Base-by-base conservation (phyloP, 257 asterid species). In the Prunella vulgaris region DNA sequence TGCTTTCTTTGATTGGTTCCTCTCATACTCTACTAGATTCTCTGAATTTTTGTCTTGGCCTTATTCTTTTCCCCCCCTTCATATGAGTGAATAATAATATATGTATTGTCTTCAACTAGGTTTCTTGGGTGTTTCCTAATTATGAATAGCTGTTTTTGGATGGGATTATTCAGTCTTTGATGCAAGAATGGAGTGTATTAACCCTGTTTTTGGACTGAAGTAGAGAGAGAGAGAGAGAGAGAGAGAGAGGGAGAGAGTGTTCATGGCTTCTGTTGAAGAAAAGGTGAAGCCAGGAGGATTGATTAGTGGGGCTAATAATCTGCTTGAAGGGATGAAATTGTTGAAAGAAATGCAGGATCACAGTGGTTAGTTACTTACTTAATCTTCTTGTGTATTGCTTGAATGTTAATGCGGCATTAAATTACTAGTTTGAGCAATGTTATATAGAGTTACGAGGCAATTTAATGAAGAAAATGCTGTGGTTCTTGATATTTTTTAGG, bases 261-360 rank as follows among this genome's bases (percentile, higher is more conserved):
- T 30, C 44, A 90, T 90, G 97, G 86, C 79, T 68, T 80, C 82
- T 74, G 84, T 78, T 77, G 96, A 85, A 66, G 96, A 85, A 66
- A 84, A 80, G 77, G 25, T 70, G 60, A 88, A 85, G 69, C 70
- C 79, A 30, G 92, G 84, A 64, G 83, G 84, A 57, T 76, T 86
- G 83, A 73, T 84, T 14, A 63, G 80, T 68, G 96, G 92, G 56
- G 77, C 85, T 9, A 80, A 70, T 68, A 82, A 81, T 72, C 66
- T 91, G 5, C 81, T 87, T 69, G 96, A 88, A 69, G 95, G 88
- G 79, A 88, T 91, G 95, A 91, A 84, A 35, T 32, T 91, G 75
- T 79, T 91, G 89, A 91, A 88, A 53, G 97, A 84, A 88, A 88
- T 91, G 93, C 96, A 88, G 79, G 95, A 88, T 71, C 90, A 79